These are phyloP conservation scores for Hippophae gyantsensis DNA, from an alignment of 306 rosid species.

Conservation along the genomic window DNA sequence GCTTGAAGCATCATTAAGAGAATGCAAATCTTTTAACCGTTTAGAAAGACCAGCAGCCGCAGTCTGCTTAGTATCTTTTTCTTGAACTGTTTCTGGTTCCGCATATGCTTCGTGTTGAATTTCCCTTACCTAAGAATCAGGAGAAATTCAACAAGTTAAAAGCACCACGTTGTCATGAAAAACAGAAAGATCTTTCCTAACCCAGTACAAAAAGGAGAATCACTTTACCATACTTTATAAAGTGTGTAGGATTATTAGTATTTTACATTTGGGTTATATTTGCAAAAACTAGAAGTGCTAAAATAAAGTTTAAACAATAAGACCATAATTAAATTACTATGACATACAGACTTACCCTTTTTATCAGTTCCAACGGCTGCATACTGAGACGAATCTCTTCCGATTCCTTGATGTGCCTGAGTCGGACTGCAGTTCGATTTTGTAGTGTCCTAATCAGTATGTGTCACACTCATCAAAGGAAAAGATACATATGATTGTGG, in stretches of 20 bases:
- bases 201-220: too few relatives aligned
- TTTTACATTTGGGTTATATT: not conserved
- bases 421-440: slow-evolving; percentile 52
- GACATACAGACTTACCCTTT: slow-evolving; percentile 41
- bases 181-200: not conserved
- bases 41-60: slow-evolving; percentile 91
- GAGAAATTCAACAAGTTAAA: slow-evolving; percentile 11
- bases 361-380: slow-evolving; percentile 83
- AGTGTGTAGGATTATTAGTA: too few relatives aligned
- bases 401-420: slow-evolving; percentile 54
- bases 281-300: not conserved
- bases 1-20: slow-evolving; percentile 77
- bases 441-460: slow-evolving; percentile 3
- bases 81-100: slow-evolving; percentile 45
- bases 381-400: slow-evolving; percentile 82
- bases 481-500: not conserved
- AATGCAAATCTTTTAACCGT: slow-evolving; percentile 74
- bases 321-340: too few relatives aligned
- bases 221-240: too few relatives aligned
- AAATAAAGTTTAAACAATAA: not conserved
- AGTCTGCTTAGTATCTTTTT: slow-evolving; percentile 64
- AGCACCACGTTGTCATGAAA: not conserved
- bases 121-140: slow-evolving; percentile 61
- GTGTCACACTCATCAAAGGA: not conserved
- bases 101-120: slow-evolving; percentile 64